These are phyloP conservation scores for Kurtzmaniella quercitrusa DNA, from an alignment of 1,139 yeast species.

Conservation along the genomic window DNA sequence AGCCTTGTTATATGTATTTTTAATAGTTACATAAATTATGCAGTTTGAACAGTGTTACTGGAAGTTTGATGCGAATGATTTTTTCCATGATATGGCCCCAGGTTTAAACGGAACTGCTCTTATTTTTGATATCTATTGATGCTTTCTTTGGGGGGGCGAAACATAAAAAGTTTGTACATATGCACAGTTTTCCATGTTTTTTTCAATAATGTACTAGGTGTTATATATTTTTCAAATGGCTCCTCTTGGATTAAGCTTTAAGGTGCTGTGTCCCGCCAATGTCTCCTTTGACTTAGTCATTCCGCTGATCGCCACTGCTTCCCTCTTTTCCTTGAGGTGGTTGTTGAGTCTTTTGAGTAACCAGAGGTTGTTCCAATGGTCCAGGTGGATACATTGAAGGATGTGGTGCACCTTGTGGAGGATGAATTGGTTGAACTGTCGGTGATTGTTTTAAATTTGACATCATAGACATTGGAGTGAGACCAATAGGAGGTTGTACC, in stretches of 20 bases:
- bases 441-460: neutral
- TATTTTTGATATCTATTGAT: neutral
- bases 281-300: neutral
- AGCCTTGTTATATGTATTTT: neutral
- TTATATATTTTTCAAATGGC: neutral
- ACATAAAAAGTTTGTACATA: neutral
- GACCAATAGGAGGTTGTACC: neutral
- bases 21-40: neutral
- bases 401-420: conserved; percentile 3
- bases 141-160: neutral
- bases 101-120: neutral
- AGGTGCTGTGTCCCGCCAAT: conserved; percentile 1
- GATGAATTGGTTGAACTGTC: conserved; percentile 1
- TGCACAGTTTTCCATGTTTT: neutral
- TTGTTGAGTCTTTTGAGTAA: neutral
- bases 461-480: neutral
- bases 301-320: neutral
- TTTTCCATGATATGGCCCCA: neutral
- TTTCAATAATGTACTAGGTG: neutral
- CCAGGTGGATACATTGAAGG: neutral
- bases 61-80: neutral
- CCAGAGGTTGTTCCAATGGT: neutral
- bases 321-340: neutral
- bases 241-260: neutral
- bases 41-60: neutral